Evolutionary conservation across 2,329 filamentous ascomycete species (phyloP).

Genomic region (Neopestalotiopsis rosae): DNA sequence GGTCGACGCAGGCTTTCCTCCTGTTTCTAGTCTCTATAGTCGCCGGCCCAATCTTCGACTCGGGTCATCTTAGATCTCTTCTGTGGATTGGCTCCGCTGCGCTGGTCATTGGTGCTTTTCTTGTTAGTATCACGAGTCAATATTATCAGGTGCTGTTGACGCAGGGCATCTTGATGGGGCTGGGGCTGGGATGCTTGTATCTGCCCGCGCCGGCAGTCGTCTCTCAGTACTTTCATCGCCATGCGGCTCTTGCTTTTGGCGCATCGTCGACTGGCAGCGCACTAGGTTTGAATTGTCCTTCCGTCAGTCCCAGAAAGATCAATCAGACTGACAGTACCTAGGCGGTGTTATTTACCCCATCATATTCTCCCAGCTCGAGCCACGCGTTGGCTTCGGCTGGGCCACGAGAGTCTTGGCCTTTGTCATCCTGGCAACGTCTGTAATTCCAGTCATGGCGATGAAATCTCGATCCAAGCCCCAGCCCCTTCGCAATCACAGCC

Average conservation of each 20-base stretch:
- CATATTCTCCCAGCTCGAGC: constrained; percentile 45
- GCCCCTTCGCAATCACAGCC: constrained; percentile 24
- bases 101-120: constrained; percentile 44
- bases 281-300: not conserved
- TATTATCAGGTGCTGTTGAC: constrained; percentile 48
- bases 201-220: constrained; percentile 57
- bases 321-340: not conserved
- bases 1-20: constrained; percentile 45
- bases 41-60: constrained; percentile 38
- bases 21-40: constrained; percentile 37
- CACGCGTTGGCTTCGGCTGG: constrained; percentile 55
- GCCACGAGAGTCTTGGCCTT: constrained; percentile 49
- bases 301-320: not conserved
- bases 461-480: constrained; percentile 29
- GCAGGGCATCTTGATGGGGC: constrained; percentile 57
- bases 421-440: constrained; percentile 35
- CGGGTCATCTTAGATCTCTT: constrained; percentile 37
- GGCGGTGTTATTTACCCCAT: constrained; percentile 47
- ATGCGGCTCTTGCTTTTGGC: constrained; percentile 62
- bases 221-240: constrained; percentile 63
- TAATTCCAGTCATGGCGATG: constrained; percentile 34
- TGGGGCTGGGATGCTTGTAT: constrained; percentile 55
- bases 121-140: constrained; percentile 40
- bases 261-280: constrained; percentile 59
- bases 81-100: constrained; percentile 40